phyloP scores from a whole-genome alignment of 1,139 yeast species.

The Candida anutae region DNA sequence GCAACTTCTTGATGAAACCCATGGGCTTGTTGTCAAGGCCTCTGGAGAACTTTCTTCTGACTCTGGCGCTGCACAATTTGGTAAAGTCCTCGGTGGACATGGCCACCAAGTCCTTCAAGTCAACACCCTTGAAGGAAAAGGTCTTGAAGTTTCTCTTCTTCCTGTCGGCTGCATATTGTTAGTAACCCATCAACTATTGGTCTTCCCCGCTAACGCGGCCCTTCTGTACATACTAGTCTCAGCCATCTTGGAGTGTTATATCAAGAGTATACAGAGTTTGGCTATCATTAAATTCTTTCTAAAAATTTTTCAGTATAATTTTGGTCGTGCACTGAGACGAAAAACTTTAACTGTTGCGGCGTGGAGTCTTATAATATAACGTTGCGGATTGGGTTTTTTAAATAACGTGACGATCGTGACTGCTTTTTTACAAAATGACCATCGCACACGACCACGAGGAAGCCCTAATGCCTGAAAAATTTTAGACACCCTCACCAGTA shows the following conservation, averaged over 20 bases:
- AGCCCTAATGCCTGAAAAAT: no score
- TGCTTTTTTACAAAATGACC: no score
- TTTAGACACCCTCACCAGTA: conserved; percentile 4
- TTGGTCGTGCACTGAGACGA: no score
- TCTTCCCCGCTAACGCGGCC: background rate
- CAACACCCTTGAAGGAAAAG: conserved; percentile 99
- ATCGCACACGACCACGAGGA: no score
- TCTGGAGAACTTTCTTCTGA: conserved; percentile 98
- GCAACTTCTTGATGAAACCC: conserved; percentile 96
- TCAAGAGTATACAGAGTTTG: no score
- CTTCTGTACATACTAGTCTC: conserved; percentile 35
- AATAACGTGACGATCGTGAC: no score
- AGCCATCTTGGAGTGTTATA: conserved; percentile 41
- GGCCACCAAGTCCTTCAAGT: conserved; percentile 88
- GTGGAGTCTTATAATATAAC: no score
- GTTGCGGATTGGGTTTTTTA: no score
- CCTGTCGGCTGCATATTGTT: conserved; percentile 46
- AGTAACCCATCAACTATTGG: conserved; percentile 20
- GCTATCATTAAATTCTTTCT: no score
- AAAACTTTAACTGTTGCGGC: no score
- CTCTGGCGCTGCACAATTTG: conserved; percentile 96
- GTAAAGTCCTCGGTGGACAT: conserved; percentile 96
- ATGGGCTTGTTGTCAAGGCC: conserved; percentile 94
- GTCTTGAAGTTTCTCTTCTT: conserved; percentile 93
- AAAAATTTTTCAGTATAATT: no score